A percentile compares a stretch with the other conserved stretches of the same genome.
These are phyloP conservation scores for Candolleomyces efflorescens DNA, from an alignment of 768 basidiomycete genomes.

Conservation along the genomic window DNA sequence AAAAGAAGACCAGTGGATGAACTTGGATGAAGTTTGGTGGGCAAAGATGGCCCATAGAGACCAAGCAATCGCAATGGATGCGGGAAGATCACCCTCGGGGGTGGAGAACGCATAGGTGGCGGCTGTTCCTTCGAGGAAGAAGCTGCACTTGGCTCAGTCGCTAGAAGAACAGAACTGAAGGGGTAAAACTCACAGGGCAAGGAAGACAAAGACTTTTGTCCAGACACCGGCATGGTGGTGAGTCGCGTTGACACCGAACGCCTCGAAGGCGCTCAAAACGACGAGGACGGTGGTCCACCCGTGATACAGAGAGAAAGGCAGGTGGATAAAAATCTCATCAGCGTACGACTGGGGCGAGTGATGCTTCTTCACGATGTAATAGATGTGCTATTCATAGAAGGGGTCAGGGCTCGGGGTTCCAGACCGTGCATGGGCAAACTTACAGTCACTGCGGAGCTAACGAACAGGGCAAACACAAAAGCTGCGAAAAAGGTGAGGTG, in stretches of 20 bases:
- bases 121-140: constrained; percentile 90
- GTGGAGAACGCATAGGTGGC: constrained; percentile 94
- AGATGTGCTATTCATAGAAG: constrained; percentile 63
- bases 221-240: constrained; percentile 69
- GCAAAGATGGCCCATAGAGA: constrained; percentile 92
- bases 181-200: constrained; percentile 62
- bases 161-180: not conserved
- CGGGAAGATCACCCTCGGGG: constrained; percentile 88
- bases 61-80: constrained; percentile 88
- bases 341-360: constrained; percentile 57
- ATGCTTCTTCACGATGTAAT: constrained; percentile 90
- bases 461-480: constrained; percentile 84
- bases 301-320: constrained; percentile 95
- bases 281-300: constrained; percentile 89
- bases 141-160: constrained; percentile 33
- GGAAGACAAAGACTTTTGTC: constrained; percentile 95
- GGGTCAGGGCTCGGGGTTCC: not conserved
- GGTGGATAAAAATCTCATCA: constrained; percentile 89
- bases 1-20: constrained; percentile 90
- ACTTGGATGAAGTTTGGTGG: constrained; percentile 59
- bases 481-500: constrained; percentile 36
- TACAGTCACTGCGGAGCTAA: constrained; percentile 64
- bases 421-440: constrained; percentile 6
- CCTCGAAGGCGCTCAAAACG: constrained; percentile 79
- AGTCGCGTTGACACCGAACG: constrained; percentile 78